Conservation (phyloP, 805 yeast genomes). For the Nakazawaea wyomingensis region DNA sequence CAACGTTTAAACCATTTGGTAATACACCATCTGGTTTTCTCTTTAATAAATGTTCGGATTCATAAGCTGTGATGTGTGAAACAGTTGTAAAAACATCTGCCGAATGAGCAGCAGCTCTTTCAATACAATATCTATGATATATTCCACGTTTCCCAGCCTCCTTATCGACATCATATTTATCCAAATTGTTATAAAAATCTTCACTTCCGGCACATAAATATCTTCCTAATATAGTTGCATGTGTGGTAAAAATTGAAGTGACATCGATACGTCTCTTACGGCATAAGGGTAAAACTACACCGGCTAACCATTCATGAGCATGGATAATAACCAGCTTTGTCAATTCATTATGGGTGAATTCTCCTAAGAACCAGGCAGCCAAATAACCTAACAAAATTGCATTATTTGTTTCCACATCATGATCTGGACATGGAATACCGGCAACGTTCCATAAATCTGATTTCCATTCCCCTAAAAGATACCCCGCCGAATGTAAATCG, state of each 20-base stretch:
- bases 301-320: constrained; percentile 98
- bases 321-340: constrained; percentile 90
- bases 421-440: constrained; percentile 90
- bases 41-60: constrained; percentile 85
- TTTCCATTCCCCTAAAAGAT: constrained; percentile 86
- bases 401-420: constrained; percentile 84
- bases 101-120: constrained; percentile 92
- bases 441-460: constrained; percentile 85
- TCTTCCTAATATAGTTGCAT: constrained; percentile 92
- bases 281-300: constrained; percentile 90
- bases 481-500: constrained; percentile 71
- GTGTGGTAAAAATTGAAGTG: constrained; percentile 94
- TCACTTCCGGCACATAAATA: constrained; percentile 95
- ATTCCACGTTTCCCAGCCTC: constrained; percentile 98
- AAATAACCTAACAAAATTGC: constrained; percentile 89
- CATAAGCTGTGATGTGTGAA: constrained; percentile 95
- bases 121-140: constrained; percentile 94
- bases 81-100: constrained; percentile 98
- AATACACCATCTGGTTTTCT: constrained; percentile 97
- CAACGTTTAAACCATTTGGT: constrained; percentile 94
- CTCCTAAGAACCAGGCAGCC: constrained; percentile 97
- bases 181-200: constrained; percentile 90
- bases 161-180: constrained; percentile 88
- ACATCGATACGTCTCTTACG: constrained; percentile 88
- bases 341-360: constrained; percentile 76